phyloP scores from a whole-genome alignment of 2,329 filamentous ascomycete species.

The Trichoderma endophyticum region DNA sequence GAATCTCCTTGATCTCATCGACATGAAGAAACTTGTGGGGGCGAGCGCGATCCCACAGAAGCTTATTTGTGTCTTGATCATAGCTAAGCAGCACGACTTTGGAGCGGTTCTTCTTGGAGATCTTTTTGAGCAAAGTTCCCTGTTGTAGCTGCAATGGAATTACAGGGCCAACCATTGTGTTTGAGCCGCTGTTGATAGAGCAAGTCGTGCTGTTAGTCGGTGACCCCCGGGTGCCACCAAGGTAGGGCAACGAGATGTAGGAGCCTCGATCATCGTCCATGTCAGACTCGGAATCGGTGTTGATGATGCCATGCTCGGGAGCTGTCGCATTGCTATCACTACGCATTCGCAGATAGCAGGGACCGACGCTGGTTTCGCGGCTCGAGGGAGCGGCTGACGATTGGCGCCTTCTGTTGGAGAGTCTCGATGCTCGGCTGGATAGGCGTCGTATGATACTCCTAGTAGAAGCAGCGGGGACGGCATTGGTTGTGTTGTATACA shows the following conservation, averaged over 20 bases:
- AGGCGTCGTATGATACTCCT: constrained; percentile 70
- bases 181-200: constrained; percentile 44
- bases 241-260: constrained; percentile 35
- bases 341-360: constrained; percentile 78
- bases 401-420: constrained; percentile 65
- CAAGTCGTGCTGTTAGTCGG: constrained; percentile 47
- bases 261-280: constrained; percentile 45
- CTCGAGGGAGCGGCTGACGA: constrained; percentile 74
- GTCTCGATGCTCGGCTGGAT: constrained; percentile 72
- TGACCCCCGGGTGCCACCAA: constrained; percentile 44
- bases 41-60: constrained; percentile 79
- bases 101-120: constrained; percentile 75
- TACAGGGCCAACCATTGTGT: constrained; percentile 61
- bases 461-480: not conserved
- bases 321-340: constrained; percentile 83
- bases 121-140: constrained; percentile 75
- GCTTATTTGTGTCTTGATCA: constrained; percentile 78
- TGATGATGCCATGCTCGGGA: constrained; percentile 43
- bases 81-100: constrained; percentile 71
- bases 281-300: constrained; percentile 57
- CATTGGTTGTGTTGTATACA: constrained; percentile 23
- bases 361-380: constrained; percentile 84
- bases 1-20: constrained; percentile 90
- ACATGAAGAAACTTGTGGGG: constrained; percentile 86
- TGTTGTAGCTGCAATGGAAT: constrained; percentile 73